Evolutionary conservation across 495 filamentous ascomycete genomes (phyloP), one percentile per base, ranked within the genome.

Genomic region (Aspergillus bridgeri): DNA sequence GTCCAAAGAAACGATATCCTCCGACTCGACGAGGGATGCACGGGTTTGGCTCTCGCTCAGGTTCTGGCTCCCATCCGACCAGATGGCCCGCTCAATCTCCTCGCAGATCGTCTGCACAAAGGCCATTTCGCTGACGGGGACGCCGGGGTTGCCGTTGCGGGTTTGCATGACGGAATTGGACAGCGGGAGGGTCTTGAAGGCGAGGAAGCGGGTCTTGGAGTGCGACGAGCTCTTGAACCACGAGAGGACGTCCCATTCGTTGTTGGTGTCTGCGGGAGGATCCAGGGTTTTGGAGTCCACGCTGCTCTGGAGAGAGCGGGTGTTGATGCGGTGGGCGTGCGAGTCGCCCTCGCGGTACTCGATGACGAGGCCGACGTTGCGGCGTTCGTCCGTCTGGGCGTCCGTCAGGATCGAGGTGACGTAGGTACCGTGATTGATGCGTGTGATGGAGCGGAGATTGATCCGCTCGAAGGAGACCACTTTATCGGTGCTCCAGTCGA

Each of bases 401-500:
- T 84, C 69, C 3, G 92, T 88, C 22, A 96, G 76, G 3, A 89
- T 92, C 1, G 86, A 92, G 2, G 90, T 96, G 65, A 98, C 89
- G 65, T 97, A 98, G 2, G 88, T 87, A 25, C 93, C 94, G 58
- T 86, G 82, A 54, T 82, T 82, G 48, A 98, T 85, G 46, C 80
- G 78, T 1, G 76, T 75, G 24, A 98, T 73, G 49, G 88, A 86
- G 6, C 81, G 79, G 27, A 97, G 77, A 54, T 88, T 86, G 13
- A 96, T 86, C n/a, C 92, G 79, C 70, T 96, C 91, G 63, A 96
- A 97, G 0, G 86, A 90, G 1, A 86, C 82, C 0, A 97, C 89
- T 71, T 96, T 97, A 75, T 96, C 92, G 5, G 90, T 83, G 58
- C 87, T 87, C 89, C 91, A 96, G 71, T 97, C 92, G 60, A 97